Percentiles rank a stretch among this genome's conserved stretches.
phyloP scores from a whole-genome alignment of 192 early-diverging fungal genomes.

The Mortierella alpina region DNA sequence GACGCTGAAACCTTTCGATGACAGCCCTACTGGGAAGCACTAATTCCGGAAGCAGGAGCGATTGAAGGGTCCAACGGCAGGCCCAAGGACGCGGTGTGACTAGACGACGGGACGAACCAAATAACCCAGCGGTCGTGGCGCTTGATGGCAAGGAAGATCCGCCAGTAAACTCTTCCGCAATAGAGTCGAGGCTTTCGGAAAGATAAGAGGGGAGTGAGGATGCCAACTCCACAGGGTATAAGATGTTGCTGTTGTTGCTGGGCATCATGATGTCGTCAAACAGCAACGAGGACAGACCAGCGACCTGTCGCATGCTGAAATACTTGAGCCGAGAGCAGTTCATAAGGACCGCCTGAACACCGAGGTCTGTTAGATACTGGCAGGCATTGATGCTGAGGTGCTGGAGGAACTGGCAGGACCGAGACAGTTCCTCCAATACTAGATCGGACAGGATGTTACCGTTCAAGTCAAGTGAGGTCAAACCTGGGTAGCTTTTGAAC shows the following conservation, averaged over 20 bases:
- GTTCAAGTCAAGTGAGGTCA: conserved; percentile 18
- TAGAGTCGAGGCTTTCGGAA: no score
- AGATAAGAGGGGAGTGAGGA: no score
- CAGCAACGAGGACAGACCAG: conserved; percentile 25
- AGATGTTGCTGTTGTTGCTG: no score
- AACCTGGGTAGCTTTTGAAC: conserved; percentile 16
- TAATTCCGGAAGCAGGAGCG: conserved; percentile 28
- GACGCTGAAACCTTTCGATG: conserved; percentile 6
- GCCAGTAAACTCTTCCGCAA: no score
- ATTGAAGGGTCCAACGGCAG: conserved; percentile 16
- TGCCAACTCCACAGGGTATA: no score
- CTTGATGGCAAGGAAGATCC: no score
- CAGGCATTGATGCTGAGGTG: conserved; percentile 37
- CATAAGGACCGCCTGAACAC: conserved; percentile 28
- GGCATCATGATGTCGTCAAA: conserved; percentile 28
- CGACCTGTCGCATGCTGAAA: conserved; percentile 23
- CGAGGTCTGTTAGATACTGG: conserved; percentile 36
- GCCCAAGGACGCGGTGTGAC: conserved; percentile 23
- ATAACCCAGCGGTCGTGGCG: no score
- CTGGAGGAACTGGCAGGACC: conserved; percentile 29
- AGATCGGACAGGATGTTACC: conserved; percentile 26
- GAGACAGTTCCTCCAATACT: conserved; percentile 25
- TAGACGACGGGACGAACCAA: neutral
- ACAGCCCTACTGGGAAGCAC: conserved; percentile 9
- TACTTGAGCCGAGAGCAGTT: conserved; percentile 12